Evolutionary conservation across 768 basidiomycete genomes (phyloP).

Genomic region (Epithele typhae): DNA sequence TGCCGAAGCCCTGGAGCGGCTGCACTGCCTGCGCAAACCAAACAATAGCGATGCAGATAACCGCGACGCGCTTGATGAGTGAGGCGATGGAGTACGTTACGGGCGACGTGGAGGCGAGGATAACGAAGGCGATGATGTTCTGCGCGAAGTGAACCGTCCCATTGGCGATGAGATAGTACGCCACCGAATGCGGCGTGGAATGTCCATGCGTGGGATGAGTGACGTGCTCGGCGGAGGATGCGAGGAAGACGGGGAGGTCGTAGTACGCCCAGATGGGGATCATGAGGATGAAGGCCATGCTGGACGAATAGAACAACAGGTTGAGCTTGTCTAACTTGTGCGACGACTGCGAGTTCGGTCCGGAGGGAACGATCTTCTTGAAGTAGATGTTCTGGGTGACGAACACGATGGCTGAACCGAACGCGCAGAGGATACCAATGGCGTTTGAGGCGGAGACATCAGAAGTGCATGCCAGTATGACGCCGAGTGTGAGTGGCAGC

Average conservation of each 20-base stretch:
- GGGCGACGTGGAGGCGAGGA: slow-evolving; percentile 92
- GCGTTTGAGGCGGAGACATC: slow-evolving; percentile 86
- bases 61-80: slow-evolving; percentile 94
- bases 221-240: slow-evolving; percentile 36
- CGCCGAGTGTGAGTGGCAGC: slow-evolving; percentile 91
- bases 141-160: slow-evolving; percentile 96
- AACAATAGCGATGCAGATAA: slow-evolving; percentile 95
- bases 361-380: slow-evolving; percentile 91
- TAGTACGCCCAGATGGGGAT: slow-evolving; percentile 91
- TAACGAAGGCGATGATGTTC: slow-evolving; percentile 96
- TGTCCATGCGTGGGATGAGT: slow-evolving; percentile 41
- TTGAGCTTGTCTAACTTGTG: slow-evolving; percentile 97
- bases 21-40: slow-evolving; percentile 94
- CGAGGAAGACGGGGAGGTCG: slow-evolving; percentile 70
- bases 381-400: slow-evolving; percentile 99
- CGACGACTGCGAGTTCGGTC: slow-evolving; percentile 34
- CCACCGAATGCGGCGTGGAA: slow-evolving; percentile 54
- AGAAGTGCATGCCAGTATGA: slow-evolving; percentile 96
- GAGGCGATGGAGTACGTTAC: slow-evolving; percentile 99
- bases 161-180: slow-evolving; percentile 87
- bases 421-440: slow-evolving; percentile 88
- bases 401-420: slow-evolving; percentile 95
- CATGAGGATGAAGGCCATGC: slow-evolving; percentile 95
- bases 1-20: slow-evolving; percentile 84
- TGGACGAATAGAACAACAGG: slow-evolving; percentile 88